Evolutionary conservation across 345 rosid species (phyloP).

Genomic region (Noccaea caerulescens): DNA sequence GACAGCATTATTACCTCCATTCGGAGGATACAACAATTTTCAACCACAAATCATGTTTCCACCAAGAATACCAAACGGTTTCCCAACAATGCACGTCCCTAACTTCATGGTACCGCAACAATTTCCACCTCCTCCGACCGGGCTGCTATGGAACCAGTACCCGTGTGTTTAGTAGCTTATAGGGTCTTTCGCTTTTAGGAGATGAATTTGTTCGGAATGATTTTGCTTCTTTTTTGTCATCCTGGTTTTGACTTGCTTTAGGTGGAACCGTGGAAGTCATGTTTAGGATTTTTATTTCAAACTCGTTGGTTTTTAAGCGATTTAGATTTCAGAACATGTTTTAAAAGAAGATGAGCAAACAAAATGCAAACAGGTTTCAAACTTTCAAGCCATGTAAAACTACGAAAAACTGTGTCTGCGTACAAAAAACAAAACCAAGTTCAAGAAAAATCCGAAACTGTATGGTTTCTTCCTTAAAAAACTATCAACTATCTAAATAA

Average conservation of each 20-base stretch:
- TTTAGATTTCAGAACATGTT: not conserved
- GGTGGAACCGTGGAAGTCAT: not conserved
- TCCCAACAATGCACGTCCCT: not conserved
- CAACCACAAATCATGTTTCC: not conserved
- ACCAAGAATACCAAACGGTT: conserved; percentile 12
- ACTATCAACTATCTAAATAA: conserved; percentile 39
- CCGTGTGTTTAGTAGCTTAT: too few species aligned
- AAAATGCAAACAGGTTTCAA: conserved; percentile 21
- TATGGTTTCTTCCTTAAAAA: conserved; percentile 24
- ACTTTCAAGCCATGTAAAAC: conserved; percentile 16
- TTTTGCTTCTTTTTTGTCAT: not conserved
- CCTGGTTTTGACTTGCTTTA: not conserved
- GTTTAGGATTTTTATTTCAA: not conserved
- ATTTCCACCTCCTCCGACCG: too few species aligned
- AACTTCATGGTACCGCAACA: not conserved
- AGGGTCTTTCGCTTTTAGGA: not conserved
- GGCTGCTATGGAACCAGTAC: not conserved
- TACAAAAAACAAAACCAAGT: conserved; percentile 12
- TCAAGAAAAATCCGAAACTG: conserved; percentile 30
- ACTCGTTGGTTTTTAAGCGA: not conserved
- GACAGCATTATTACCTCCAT: not conserved
- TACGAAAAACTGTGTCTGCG: conserved; percentile 23
- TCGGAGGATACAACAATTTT: not conserved
- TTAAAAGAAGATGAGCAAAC: not conserved
- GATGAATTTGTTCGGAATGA: not conserved